Conservation (phyloP, 2,329 filamentous ascomycete genomes). For the Cordyceps sp. region DNA sequence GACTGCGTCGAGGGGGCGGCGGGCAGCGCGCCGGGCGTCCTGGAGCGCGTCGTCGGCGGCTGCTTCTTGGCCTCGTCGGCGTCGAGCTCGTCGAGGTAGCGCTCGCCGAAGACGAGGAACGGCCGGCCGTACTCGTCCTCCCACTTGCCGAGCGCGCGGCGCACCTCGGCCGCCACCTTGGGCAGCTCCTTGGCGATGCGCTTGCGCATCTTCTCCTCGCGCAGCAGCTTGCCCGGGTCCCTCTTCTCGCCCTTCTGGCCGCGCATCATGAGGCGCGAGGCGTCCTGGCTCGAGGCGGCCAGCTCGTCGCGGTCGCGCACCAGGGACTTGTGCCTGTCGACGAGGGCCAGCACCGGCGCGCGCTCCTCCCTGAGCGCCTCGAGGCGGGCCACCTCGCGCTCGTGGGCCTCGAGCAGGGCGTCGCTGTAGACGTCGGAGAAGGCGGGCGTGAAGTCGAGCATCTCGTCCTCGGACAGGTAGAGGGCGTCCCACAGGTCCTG, state of each 20-base stretch:
- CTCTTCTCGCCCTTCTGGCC: conserved; percentile 87
- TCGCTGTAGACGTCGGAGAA: conserved; percentile 97
- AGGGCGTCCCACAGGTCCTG: conserved; percentile 91
- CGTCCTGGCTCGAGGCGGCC: conserved; percentile 81
- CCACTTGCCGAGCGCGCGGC: conserved; percentile 67
- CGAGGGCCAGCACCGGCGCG: conserved; percentile 61
- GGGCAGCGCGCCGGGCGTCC: conserved; percentile 50
- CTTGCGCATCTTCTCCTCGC: conserved; percentile 98
- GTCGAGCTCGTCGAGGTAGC: conserved; percentile 77
- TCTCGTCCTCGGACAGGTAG: conserved; percentile 94
- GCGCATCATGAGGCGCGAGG: conserved; percentile 79
- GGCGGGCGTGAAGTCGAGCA: conserved; percentile 93
- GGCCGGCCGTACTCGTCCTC: conserved; percentile 89
- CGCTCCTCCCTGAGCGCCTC: conserved; percentile 76
- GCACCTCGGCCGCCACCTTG: conserved; percentile 73
- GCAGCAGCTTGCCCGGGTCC: conserved; percentile 80
- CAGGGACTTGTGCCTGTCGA: conserved; percentile 70
- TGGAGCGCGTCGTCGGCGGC: conserved; percentile 38
- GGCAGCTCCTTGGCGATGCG: conserved; percentile 90
- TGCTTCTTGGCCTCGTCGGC: conserved; percentile 39
- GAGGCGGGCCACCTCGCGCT: conserved; percentile 72
- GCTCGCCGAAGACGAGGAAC: conserved; percentile 82
- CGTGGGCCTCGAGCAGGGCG: conserved; percentile 84
- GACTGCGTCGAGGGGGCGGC: conserved; percentile 28
- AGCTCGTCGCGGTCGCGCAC: conserved; percentile 79